phyloP scores from a whole-genome alignment of 805 yeast genomes.

The Kazachstania kunashirensis region DNA sequence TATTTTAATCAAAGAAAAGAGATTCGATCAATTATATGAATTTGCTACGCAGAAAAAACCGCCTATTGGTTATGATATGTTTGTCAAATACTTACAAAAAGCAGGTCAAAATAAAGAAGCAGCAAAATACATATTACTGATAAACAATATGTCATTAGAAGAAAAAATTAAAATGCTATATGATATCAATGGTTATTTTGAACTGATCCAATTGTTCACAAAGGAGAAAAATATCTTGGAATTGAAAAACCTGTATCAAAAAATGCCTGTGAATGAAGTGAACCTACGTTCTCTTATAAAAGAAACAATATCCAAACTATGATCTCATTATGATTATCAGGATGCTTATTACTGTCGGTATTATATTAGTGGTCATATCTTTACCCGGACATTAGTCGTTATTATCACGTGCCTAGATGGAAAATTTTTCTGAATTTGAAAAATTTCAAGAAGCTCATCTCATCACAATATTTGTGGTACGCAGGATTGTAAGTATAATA shows the following conservation, averaged over 20 bases:
- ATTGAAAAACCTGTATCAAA: constrained; percentile 16
- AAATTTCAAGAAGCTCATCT: background rate
- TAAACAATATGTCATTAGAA: constrained; percentile 36
- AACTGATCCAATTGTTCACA: constrained; percentile 33
- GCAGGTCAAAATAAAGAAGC: constrained; percentile 53
- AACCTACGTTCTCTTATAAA: constrained; percentile 16
- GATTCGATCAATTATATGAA: constrained; percentile 47
- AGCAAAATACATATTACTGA: constrained; percentile 46
- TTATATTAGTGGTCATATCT: too few species aligned
- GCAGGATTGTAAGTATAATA: too few species aligned
- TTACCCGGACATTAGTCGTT: too few species aligned
- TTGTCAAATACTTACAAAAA: constrained; percentile 44
- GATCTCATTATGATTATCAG: too few species aligned
- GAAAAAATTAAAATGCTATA: constrained; percentile 43
- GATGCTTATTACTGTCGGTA: too few species aligned
- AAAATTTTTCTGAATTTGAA: background rate
- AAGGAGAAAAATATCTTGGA: constrained; percentile 22
- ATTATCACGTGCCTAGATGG: background rate
- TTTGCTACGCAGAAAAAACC: constrained; percentile 46
- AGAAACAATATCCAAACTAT: constrained; percentile 16
- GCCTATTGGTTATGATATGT: constrained; percentile 62
- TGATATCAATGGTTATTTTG: constrained; percentile 40
- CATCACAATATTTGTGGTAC: too few species aligned
- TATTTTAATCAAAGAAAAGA: constrained; percentile 36
- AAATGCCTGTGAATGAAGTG: constrained; percentile 21